Evolutionary conservation across 208 protist genomes (phyloP).

Genomic region (Leishmania guyanensis): DNA sequence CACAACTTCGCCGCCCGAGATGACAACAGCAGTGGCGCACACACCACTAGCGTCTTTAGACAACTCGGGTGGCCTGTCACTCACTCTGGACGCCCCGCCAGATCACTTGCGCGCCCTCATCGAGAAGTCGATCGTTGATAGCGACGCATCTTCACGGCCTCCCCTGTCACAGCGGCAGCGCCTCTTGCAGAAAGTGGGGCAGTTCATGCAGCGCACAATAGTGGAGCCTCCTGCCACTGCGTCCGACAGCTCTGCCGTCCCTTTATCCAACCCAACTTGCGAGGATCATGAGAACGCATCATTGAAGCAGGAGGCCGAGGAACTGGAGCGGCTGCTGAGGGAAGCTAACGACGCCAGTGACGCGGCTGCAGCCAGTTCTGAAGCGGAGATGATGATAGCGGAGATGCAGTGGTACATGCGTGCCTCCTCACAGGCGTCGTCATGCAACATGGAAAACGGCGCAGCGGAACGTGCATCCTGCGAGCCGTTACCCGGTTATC

Average conservation of each 20-base stretch:
- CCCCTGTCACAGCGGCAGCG: conserved; percentile 9
- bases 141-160: neutral
- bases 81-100: conserved; percentile 24
- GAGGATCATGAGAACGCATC: neutral
- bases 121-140: conserved; percentile 16
- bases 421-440: neutral
- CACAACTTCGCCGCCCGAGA: neutral
- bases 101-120: conserved; percentile 32
- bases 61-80: neutral
- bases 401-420: conserved; percentile 26
- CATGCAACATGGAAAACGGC: neutral
- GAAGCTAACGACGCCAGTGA: conserved; percentile 14
- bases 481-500: neutral
- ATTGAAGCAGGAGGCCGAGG: conserved; percentile 25
- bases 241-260: neutral
- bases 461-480: neutral
- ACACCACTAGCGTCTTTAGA: neutral
- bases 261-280: neutral
- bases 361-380: neutral
- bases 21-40: neutral
- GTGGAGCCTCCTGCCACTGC: neutral
- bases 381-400: conserved; percentile 19
- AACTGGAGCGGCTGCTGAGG: conserved; percentile 25
- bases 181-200: conserved; percentile 23
- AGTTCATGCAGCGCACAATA: conserved; percentile 26